Evolutionary conservation across 345 rosid genomes (phyloP), one percentile per base, ranked within the genome.

Genomic region (Leavenworthia alabamica): DNA sequence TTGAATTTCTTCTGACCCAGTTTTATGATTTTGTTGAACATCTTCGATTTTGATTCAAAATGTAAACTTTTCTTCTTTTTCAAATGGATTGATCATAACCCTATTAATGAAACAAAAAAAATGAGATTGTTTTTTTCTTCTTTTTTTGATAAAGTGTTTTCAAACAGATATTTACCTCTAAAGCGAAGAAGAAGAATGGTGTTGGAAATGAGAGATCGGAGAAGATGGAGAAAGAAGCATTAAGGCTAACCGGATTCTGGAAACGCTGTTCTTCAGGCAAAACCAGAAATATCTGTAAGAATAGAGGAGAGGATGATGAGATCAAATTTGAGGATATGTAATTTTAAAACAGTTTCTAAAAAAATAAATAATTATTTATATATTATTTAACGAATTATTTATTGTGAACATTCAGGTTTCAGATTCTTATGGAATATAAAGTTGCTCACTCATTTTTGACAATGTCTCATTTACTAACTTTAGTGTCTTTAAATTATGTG

Each of bases 1-100:
- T 73, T 73, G 74, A 74, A 74, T 63, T 74, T 74, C 26, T 57
- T 67, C 51, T 68, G 74, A 23, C 77, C 70, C 36, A 74, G 47
- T 20, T 68, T 74, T 8, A 62, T 68, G 35, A 74, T 74, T 49
- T 57, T 74, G 74, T 74, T 74, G 39, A 74, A 67, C 77, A 74
- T 73, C 5, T 73, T 73, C 13, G 43, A 43, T 52, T 46, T 35
- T 14, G 6, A 13, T 26, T 17, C 58, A 69, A 61, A 69, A 60
- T 27, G 42, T 5, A 36, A 61, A 10, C 14, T 44, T 68, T 56
- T 57, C 23, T 11, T 23, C 13, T 40, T 22, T 11, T 45, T 56
- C 13, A 6, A 23, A 19, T 43, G 31, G 67, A 44, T 44, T 35
- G 55, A 68, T 68, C 61, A 60, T 19, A 60, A 35, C 55, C 53